Evolutionary conservation across 2,329 filamentous ascomycete species (phyloP).

Genomic region (Trichophyton schoenleinii): DNA sequence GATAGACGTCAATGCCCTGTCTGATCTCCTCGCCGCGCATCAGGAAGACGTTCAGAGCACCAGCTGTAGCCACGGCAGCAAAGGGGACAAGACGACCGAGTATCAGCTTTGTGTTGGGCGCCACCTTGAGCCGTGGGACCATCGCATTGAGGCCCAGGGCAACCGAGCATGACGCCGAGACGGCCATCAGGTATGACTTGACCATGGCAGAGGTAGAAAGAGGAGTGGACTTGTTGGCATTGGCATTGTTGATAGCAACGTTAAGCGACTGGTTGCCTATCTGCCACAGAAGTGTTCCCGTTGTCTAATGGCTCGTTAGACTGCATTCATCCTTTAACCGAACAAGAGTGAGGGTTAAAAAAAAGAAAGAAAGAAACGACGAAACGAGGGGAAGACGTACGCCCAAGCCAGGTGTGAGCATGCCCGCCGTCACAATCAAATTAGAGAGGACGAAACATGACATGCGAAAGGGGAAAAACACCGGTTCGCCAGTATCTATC

Average conservation of each 20-base stretch:
- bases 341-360: background rate
- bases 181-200: constrained; percentile 83
- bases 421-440: constrained; percentile 84
- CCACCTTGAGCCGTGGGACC: constrained; percentile 67
- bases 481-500: constrained; percentile 78
- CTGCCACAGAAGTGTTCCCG: constrained; percentile 86
- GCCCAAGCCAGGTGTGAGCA: constrained; percentile 80
- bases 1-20: constrained; percentile 83
- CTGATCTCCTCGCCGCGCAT: constrained; percentile 97
- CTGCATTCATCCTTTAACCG: background rate
- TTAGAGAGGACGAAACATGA: constrained; percentile 90
- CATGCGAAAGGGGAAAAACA: constrained; percentile 94
- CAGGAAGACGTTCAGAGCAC: constrained; percentile 86
- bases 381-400: constrained; percentile 33
- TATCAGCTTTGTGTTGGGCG: constrained; percentile 61
- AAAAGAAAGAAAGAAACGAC: background rate
- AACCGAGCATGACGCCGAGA: constrained; percentile 85
- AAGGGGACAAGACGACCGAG: constrained; percentile 87
- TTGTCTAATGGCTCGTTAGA: constrained; percentile 40
- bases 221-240: constrained; percentile 93
- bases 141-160: constrained; percentile 82
- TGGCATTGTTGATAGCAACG: constrained; percentile 93
- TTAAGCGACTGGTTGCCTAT: constrained; percentile 95
- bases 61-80: constrained; percentile 82
- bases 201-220: constrained; percentile 67